Conservation (phyloP, 768 basidiomycete species). For the Thelephora ganbajun region DNA sequence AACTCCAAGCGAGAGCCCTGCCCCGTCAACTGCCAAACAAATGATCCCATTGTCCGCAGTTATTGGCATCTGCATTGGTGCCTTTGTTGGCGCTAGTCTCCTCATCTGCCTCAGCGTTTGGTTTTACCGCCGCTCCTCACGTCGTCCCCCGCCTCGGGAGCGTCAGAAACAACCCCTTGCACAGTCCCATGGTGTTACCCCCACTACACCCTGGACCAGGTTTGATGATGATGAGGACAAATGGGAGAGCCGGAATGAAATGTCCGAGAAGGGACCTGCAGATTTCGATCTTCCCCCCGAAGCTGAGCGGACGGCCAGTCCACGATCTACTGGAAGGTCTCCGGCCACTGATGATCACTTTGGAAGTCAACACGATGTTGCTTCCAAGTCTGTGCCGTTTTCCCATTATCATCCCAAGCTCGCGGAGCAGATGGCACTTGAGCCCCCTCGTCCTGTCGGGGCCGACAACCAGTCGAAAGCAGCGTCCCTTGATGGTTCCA, state of each 20-base stretch:
- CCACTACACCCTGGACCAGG: constrained; percentile 31
- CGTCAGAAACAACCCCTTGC: too few species aligned
- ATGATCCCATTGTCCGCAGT: constrained; percentile 29
- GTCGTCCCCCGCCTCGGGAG: constrained; percentile 19
- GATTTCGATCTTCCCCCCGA: background rate
- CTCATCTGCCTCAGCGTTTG: constrained; percentile 38
- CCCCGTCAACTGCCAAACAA: constrained; percentile 1
- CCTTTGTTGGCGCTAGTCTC: constrained; percentile 35
- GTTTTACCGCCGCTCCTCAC: constrained; percentile 37
- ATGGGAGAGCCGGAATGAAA: constrained; percentile 22
- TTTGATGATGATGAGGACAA: constrained; percentile 37
- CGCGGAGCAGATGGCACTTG: constrained; percentile 36
- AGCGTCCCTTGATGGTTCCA: constrained; percentile 37
- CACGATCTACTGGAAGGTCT: constrained; percentile 42
- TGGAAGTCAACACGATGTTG: constrained; percentile 13
- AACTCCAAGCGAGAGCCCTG: background rate
- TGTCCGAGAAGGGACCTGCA: background rate
- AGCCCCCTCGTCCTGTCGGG: constrained; percentile 28
- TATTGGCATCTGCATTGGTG: constrained; percentile 48
- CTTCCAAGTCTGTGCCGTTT: constrained; percentile 20
- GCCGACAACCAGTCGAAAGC: constrained; percentile 26
- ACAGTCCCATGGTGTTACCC: too few species aligned
- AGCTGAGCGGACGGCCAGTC: constrained; percentile 29
- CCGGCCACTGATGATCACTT: constrained; percentile 25
- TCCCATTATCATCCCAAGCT: constrained; percentile 41